Evolutionary conservation across 2,329 filamentous ascomycete species (phyloP).

Genomic region (Colletotrichum filicis): DNA sequence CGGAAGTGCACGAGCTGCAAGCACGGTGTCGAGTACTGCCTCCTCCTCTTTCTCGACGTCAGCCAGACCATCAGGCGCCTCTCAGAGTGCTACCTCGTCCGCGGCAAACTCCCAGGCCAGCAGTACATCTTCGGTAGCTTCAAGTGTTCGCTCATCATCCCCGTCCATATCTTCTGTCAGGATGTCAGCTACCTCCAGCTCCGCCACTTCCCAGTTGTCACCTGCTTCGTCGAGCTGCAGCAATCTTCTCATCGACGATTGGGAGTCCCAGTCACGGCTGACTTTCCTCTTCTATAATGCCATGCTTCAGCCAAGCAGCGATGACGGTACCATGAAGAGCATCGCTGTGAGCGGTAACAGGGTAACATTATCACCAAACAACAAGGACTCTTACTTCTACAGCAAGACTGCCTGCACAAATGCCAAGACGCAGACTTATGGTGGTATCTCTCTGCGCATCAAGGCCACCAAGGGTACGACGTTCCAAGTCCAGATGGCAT

Average conservation of each 20-base stretch:
- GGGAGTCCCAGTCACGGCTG: constrained; percentile 69
- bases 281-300: constrained; percentile 72
- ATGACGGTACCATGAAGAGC: constrained; percentile 67
- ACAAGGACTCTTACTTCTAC: constrained; percentile 66
- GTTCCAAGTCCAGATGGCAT: constrained; percentile 63
- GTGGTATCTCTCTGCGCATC: constrained; percentile 66
- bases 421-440: constrained; percentile 55
- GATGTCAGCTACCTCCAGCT: neutral
- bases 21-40: neutral
- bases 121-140: neutral
- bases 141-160: neutral
- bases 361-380: constrained; percentile 62
- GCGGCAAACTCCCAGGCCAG: neutral
- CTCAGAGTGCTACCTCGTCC: neutral
- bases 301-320: constrained; percentile 64
- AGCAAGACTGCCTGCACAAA: constrained; percentile 66
- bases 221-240: constrained; percentile 46
- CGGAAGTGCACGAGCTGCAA: constrained; percentile 6
- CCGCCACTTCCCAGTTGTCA: constrained; percentile 7
- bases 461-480: constrained; percentile 62
- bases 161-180: neutral
- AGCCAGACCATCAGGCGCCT: neutral
- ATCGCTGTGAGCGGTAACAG: constrained; percentile 62
- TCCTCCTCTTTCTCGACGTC: neutral
- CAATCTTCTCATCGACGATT: constrained; percentile 66